Evolutionary conservation across 768 basidiomycete species (phyloP), one percentile per base, ranked within the genome.

Genomic region (Suillus variegatus): DNA sequence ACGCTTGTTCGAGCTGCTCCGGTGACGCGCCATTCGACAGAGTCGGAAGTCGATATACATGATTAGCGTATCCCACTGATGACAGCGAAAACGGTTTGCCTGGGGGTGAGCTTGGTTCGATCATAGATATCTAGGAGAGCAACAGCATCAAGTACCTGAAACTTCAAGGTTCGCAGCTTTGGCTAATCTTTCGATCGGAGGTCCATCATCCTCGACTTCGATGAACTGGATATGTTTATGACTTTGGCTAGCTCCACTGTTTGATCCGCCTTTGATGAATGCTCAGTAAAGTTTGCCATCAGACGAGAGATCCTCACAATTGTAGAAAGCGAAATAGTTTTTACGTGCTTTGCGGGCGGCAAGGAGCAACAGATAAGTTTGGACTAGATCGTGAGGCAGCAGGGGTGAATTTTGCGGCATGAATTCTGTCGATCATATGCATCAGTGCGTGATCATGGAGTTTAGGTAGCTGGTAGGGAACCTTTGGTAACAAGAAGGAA

Each of bases 221-320:
- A 96, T 76, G 67, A 96, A 89, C 75, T 97, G 95, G n/a, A 96
- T 69, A 73, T 97, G 95, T 72, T 96, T 94, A 78, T 96, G 94
- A 2, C 85, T 81, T 77, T 97, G 95, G 73, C 93, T 95, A 13
- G 95, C 94, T 35, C 95, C 95, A 64, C 92, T 93, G 62, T 82
- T 80, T 36, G 86, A 82, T 7, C 93, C 93, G 69, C 92, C 92
- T 93, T 62, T 16, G 16, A 52, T 20, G 16, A 40, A 57, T 60
- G 20, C 20, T 22, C n/a, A 38, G 25, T 41, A 28, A 61, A 63
- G 57, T 38, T 16, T 64, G 52, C 12, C 47, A 18, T n/a, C 40
- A 54, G 18, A 62, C 35, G 14, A 56, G n/a, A 55, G 52, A 41
- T 8, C 18, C 84, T 73, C 75, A 88, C 95, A 97, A 68, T 98